A percentile compares a stretch with the other conserved stretches of the same genome.
phyloP scores from a whole-genome alignment of 1,284 basidiomycete genomes.

The Marasmius sp. region DNA sequence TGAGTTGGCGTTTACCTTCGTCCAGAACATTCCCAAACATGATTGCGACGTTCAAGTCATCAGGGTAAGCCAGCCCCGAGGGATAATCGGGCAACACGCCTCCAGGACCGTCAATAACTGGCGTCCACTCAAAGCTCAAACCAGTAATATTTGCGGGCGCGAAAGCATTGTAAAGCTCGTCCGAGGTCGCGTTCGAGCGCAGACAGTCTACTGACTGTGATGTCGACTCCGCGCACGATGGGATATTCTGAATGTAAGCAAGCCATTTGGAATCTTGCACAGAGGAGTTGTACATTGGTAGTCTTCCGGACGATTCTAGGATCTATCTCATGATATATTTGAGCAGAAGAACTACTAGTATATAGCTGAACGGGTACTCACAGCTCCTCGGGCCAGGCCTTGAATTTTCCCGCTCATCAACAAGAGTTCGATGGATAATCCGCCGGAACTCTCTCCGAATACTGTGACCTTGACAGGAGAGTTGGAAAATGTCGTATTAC shows the following conservation, averaged over 20 bases:
- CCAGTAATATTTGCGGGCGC: neutral
- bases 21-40: neutral
- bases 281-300: neutral
- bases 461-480: neutral
- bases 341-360: neutral
- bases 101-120: neutral
- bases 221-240: neutral
- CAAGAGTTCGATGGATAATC: neutral
- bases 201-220: neutral
- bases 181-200: neutral
- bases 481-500: neutral
- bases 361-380: neutral
- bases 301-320: neutral
- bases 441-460: neutral
- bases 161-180: neutral
- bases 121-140: neutral
- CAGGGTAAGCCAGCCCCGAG: neutral
- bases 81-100: neutral
- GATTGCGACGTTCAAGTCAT: neutral
- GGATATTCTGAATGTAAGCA: neutral
- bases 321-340: neutral
- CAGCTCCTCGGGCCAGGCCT: neutral
- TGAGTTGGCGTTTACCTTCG: neutral
- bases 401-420: neutral
- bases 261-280: neutral